Base-by-base conservation (phyloP, 2,329 filamentous ascomycete genomes). In the Apiospora saccharicola region DNA sequence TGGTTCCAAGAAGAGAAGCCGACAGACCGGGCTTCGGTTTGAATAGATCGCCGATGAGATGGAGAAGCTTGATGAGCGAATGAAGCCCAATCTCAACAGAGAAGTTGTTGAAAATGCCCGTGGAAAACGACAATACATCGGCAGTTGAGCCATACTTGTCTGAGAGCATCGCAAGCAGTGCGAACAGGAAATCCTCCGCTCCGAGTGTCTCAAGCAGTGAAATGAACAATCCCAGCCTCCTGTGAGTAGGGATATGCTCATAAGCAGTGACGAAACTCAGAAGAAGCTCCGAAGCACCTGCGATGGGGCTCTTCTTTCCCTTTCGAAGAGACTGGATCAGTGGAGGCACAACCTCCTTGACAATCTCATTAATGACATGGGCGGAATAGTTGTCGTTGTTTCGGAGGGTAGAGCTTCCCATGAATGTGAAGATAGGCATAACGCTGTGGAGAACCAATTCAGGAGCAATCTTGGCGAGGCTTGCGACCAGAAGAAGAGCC, bases 401-500 rank as follows among this genome's bases (percentile, higher is more conserved):
- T 68, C 94, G 92, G 69, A 99, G 88, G 26, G 98, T 92, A 4
- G 94, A 98, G 61, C 92, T 93, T 57, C 96, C 95, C 92, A 98
- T 98, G 80, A 98, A 98, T 0, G 96, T 98, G 84, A 99, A 99
- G 70, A 99, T 96, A 16, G 96, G 96, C 96, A 99, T 99, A 71
- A 99, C 94, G 77, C 95, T 98, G 83, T 99, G 96, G 72, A 99
- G 87, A 3, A 99, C 94, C 68, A 97, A 86, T 80, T 98, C 95
- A 0, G 97, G 96, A 0, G 94, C 94, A 76, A 95, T 93, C 51
- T 92, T 92, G 30, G 96, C 96, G 53, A 99, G 87, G 72, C 91
- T 93, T 34, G 96, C 95, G 72, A 98, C 94, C 37, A 99, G 86
- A 12, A 98, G 89, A 19, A 99, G 87, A 4, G 96, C 95, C 7